A percentile compares a stretch with the other conserved stretches of the same genome.
These are phyloP conservation scores for Candida boidinii DNA, from an alignment of 805 yeast genomes.

Conservation along the genomic window DNA sequence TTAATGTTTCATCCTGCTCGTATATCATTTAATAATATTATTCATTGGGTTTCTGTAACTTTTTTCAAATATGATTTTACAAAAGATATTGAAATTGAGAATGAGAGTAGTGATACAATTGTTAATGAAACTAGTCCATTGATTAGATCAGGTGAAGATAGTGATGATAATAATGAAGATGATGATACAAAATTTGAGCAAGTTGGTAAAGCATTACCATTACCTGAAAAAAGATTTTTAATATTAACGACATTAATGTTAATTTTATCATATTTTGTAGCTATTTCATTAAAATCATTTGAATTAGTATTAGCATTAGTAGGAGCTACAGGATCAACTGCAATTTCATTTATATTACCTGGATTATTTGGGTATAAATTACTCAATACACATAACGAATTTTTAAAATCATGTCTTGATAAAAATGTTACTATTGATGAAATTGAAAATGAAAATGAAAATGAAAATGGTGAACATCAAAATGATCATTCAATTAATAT, in stretches of 20 bases:
- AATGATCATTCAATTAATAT: no score
- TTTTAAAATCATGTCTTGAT: conserved; percentile 1
- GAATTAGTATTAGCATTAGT: conserved; percentile 65
- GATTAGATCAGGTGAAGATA: neutral
- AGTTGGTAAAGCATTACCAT: conserved; percentile 29
- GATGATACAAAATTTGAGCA: neutral
- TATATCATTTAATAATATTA: conserved; percentile 60
- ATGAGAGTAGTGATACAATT: neutral
- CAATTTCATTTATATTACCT: conserved; percentile 71
- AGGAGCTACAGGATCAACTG: conserved; percentile 79
- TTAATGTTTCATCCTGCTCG: conserved; percentile 78
- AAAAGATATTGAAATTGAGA: neutral
- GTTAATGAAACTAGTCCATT: conserved; percentile 7
- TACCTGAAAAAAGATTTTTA: conserved; percentile 36
- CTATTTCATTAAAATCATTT: conserved; percentile 52
- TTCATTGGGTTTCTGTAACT: conserved; percentile 31
- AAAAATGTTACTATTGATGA: conserved; percentile 5
- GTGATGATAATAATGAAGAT: neutral
- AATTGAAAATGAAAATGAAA: no score
- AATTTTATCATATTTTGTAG: conserved; percentile 41
- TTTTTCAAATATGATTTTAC: neutral
- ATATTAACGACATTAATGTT: conserved; percentile 40
- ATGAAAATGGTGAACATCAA: no score
- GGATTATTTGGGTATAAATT: conserved; percentile 66
- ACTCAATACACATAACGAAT: conserved; percentile 25